Evolutionary conservation across 2,329 filamentous ascomycete genomes (phyloP).

Genomic region (Eutypella sp.): DNA sequence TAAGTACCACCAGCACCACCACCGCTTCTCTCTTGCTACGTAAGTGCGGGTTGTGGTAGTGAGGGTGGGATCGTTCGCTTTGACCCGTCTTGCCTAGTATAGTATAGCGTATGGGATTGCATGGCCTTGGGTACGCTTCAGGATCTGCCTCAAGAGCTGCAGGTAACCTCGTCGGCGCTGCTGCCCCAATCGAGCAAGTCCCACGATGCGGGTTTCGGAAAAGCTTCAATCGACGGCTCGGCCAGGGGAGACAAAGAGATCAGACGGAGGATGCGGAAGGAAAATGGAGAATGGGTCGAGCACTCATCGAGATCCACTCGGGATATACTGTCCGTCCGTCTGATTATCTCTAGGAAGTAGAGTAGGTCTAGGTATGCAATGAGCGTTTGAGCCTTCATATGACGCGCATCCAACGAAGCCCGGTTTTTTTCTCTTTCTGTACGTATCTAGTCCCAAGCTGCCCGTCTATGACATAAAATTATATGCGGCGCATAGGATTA

Average conservation of each 20-base stretch:
- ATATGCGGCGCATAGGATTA: not conserved
- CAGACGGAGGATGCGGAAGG: too few species aligned
- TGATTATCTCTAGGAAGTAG: not conserved
- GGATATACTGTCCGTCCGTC: not conserved
- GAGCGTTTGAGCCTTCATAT: too few species aligned
- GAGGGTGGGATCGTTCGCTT: not conserved
- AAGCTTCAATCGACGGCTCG: not conserved
- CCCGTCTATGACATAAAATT: not conserved
- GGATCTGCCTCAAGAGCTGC: slow-evolving; percentile 10
- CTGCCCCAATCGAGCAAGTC: not conserved
- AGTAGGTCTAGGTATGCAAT: not conserved
- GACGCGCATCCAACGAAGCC: too few species aligned
- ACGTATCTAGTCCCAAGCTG: too few species aligned
- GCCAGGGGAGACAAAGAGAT: not conserved
- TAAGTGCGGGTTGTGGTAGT: too few species aligned
- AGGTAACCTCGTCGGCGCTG: slow-evolving; percentile 4
- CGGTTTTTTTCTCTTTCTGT: too few species aligned
- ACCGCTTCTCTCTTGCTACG: too few species aligned
- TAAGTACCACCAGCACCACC: too few species aligned
- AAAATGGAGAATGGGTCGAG: not conserved
- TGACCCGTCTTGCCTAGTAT: slow-evolving; percentile 1
- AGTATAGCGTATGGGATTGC: not conserved
- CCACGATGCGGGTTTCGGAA: not conserved
- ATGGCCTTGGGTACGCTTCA: slow-evolving; percentile 5
- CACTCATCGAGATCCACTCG: not conserved